phyloP scores from a whole-genome alignment of 2,329 filamentous ascomycete species.

The Colletotrichum orchidophilum region DNA sequence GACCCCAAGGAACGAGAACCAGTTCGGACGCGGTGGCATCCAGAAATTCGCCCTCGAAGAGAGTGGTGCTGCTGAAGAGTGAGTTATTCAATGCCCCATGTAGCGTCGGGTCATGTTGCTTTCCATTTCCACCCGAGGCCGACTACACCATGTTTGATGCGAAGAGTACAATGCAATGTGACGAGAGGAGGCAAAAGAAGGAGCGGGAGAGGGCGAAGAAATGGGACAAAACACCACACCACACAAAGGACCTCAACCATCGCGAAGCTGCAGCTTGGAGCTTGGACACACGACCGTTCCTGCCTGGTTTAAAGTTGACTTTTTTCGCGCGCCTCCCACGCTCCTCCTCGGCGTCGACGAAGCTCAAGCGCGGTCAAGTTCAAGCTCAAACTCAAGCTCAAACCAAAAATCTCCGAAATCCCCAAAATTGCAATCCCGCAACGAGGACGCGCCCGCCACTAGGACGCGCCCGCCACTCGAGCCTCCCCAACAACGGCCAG shows the following conservation, averaged over 20 bases:
- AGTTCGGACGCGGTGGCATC: background rate
- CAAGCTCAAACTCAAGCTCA: constrained; percentile 10
- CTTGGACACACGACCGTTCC: background rate
- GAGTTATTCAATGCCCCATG: background rate
- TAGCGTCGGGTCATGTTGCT: no score
- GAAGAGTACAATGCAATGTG: background rate
- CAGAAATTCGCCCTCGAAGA: background rate
- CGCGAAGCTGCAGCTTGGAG: background rate
- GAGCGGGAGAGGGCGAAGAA: background rate
- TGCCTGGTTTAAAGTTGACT: background rate
- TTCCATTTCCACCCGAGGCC: background rate
- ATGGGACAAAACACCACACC: background rate
- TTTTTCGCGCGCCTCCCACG: background rate
- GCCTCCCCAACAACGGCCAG: background rate
- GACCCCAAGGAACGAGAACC: constrained; percentile 10
- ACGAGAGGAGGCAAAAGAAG: background rate
- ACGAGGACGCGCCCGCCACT: background rate
- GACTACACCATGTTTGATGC: background rate
- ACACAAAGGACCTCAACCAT: background rate
- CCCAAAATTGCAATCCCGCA: background rate
- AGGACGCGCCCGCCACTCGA: background rate
- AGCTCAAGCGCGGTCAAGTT: background rate
- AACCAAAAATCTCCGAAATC: background rate
- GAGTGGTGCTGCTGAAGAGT: constrained; percentile 3
- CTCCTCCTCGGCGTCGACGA: background rate